A percentile compares a stretch with the other conserved stretches of the same genome.
Conservation (phyloP, 2,329 filamentous ascomycete species). For the Dactylellina haptotyla region DNA sequence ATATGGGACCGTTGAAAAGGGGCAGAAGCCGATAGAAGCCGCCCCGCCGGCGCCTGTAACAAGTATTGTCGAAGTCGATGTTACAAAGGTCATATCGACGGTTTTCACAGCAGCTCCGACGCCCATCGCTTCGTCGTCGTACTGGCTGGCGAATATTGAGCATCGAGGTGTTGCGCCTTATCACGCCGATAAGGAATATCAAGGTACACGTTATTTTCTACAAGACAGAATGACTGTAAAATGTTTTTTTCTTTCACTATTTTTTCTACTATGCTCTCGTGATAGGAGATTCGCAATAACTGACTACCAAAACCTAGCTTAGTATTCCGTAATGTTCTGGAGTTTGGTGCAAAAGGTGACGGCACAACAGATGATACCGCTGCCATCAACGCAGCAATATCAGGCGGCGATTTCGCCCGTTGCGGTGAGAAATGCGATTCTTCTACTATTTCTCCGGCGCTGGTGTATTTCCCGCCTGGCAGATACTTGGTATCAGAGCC, state of each 20-base stretch:
- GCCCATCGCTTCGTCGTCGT: slow-evolving; percentile 16
- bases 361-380: slow-evolving; percentile 79
- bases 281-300: too few species aligned
- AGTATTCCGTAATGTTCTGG: slow-evolving; percentile 52
- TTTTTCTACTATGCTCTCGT: too few species aligned
- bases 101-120: slow-evolving; percentile 33
- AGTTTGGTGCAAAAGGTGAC: slow-evolving; percentile 52
- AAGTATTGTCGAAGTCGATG: slow-evolving; percentile 40
- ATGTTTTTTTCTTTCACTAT: too few species aligned
- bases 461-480: slow-evolving; percentile 91
- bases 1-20: slow-evolving; percentile 11
- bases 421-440: slow-evolving; percentile 86
- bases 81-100: slow-evolving; percentile 33
- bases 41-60: slow-evolving; percentile 1
- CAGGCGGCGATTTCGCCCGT: slow-evolving; percentile 71
- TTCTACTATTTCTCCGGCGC: slow-evolving; percentile 79
- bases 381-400: slow-evolving; percentile 79
- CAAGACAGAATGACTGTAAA: background rate
- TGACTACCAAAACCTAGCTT: slow-evolving; percentile 34
- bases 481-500: slow-evolving; percentile 84
- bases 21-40: slow-evolving; percentile 1
- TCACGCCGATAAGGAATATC: slow-evolving; percentile 60
- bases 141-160: slow-evolving; percentile 60
- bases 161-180: slow-evolving; percentile 64
- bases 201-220: slow-evolving; percentile 38